phyloP scores from a whole-genome alignment of 768 basidiomycete species.

The Calocybe gangraenosa region DNA sequence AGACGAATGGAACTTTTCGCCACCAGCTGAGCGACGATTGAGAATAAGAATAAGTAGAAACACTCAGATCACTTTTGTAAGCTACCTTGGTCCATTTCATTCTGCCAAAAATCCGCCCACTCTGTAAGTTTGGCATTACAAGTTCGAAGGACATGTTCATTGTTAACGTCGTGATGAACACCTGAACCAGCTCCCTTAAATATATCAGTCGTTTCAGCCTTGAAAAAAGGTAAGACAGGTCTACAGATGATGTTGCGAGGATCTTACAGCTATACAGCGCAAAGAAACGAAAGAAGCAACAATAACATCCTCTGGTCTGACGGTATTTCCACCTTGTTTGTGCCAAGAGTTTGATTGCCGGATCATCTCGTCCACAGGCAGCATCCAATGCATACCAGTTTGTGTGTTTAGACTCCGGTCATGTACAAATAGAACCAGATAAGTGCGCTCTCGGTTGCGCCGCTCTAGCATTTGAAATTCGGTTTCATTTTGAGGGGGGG shows the following conservation, averaged over 20 bases:
- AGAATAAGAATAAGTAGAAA: background rate
- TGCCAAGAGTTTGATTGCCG: constrained; percentile 71
- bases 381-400: constrained; percentile 85
- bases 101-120: constrained; percentile 71
- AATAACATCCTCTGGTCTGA: constrained; percentile 78
- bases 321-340: constrained; percentile 45
- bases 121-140: constrained; percentile 69
- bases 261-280: constrained; percentile 72
- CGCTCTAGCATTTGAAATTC: constrained; percentile 68
- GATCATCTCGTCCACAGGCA: constrained; percentile 80
- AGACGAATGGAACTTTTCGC: constrained; percentile 71
- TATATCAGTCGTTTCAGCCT: constrained; percentile 77
- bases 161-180: constrained; percentile 61
- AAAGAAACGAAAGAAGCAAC: constrained; percentile 74
- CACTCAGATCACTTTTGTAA: background rate
- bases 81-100: constrained; percentile 68
- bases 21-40: constrained; percentile 45
- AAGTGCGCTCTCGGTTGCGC: constrained; percentile 82
- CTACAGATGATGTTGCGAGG: constrained; percentile 3
- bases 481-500: constrained; percentile 55
- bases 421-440: constrained; percentile 82
- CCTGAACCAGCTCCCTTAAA: constrained; percentile 38
- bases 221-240: constrained; percentile 7
- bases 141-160: constrained; percentile 65
- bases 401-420: constrained; percentile 85